Base-by-base conservation (phyloP, 2,329 filamentous ascomycete species). In the Scytalidium sp. region DNA sequence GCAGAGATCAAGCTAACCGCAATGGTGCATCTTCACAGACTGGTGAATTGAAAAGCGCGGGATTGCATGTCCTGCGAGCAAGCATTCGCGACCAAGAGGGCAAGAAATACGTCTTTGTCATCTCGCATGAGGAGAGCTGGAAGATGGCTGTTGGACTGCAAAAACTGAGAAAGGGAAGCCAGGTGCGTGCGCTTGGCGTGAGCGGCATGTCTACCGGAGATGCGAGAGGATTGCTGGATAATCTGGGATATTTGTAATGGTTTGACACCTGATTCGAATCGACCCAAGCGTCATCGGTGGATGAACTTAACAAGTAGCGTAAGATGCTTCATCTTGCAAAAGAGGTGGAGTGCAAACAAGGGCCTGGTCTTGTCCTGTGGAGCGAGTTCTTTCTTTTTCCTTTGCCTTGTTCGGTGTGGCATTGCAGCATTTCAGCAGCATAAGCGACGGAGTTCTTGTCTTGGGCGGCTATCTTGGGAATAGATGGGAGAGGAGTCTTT, bases 101-200 rank as follows among this genome's bases (percentile, higher is more conserved):
- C 41, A 85, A 84, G 68, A 75, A 82, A 29, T 86, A 81, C 60
- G 65, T 87, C 29, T 87, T 87, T 61, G 75, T 87, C 9, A 68
- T 87, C 27, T 72, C 75, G 39, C 82, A 87, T 61, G 76, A 81
- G 53, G 84, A 88, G 64, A 77, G 76, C 22, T 87, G 84, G 84
- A 88, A 88, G 74, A 71, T 88, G 20, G 75, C 81, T 1, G 70
- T 79, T 29, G 83, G 81, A 2, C 63, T 88, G 57, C 80, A 84
- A 64, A 74, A 79, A 41, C 66, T 88, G 58, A 71, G 82, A 46
- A 75, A 76, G 47, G 83, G 84, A 4, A 78, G 77, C 3, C 81
- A 84, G 64, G 79, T 78, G 25, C 72, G 81, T 47, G 76, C 80
- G 50, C 69, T 87, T 42, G 80, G 79, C 4, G 75, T 87, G 25